A percentile compares a stretch with the other conserved stretches of the same genome.
phyloP scores from a whole-genome alignment of 2,329 filamentous ascomycete genomes.

The Sodiomyces alkalinus region DNA sequence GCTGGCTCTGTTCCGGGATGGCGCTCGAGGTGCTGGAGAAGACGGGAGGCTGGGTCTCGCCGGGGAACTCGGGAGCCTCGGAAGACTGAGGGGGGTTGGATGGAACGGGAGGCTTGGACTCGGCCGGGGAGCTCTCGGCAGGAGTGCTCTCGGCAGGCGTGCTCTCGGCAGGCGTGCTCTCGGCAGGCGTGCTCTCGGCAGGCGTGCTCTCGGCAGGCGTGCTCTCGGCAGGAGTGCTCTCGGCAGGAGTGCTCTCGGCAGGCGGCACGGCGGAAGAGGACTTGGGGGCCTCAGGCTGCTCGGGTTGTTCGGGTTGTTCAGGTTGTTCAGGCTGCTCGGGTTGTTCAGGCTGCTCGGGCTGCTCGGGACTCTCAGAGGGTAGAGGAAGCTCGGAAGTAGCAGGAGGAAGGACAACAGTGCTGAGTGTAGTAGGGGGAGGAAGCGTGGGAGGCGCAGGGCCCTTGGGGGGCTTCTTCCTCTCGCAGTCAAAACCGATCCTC shows the following conservation, averaged over 20 bases:
- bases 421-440: slow-evolving; percentile 6
- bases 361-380: slow-evolving; percentile 1
- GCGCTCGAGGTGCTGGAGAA: slow-evolving; percentile 7
- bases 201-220: slow-evolving; percentile 6
- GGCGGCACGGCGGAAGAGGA: slow-evolving; percentile 8
- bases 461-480: slow-evolving; percentile 4
- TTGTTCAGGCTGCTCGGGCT: background rate
- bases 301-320: slow-evolving; percentile 2
- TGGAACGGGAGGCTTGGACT: slow-evolving; percentile 2
- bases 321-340: slow-evolving; percentile 7
- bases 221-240: slow-evolving; percentile 8
- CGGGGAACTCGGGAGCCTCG: slow-evolving; percentile 2
- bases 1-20: slow-evolving; percentile 8
- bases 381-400: slow-evolving; percentile 1
- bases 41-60: slow-evolving; percentile 5
- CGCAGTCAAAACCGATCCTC: slow-evolving; percentile 61
- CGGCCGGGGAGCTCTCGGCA: slow-evolving; percentile 4
- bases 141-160: slow-evolving; percentile 3
- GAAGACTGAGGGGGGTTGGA: slow-evolving; percentile 4
- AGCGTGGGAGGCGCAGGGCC: slow-evolving; percentile 4
- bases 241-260: slow-evolving; percentile 4
- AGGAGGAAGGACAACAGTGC: slow-evolving; percentile 2
- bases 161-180: slow-evolving; percentile 5
- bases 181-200: slow-evolving; percentile 3
- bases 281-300: slow-evolving; percentile 4